phyloP scores from a whole-genome alignment of 352 stramenopile genomes.

The Phytophthora constricta region DNA sequence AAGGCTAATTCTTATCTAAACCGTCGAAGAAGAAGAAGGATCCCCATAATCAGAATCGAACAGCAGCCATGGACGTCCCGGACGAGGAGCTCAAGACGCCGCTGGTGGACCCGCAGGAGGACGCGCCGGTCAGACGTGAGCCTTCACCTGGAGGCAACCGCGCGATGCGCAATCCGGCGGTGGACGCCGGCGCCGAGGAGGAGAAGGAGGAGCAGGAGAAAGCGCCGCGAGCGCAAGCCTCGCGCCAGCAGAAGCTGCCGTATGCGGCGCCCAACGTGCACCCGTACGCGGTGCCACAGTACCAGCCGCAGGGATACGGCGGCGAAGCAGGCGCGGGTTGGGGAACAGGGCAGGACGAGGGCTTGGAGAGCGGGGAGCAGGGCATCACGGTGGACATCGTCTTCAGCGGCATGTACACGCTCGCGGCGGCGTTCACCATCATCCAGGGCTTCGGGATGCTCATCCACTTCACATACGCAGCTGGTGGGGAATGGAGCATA shows the following conservation, averaged over 20 bases:
- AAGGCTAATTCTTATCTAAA: too few species aligned
- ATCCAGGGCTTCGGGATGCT: slow-evolving; percentile 89
- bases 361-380: slow-evolving; percentile 49
- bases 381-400: slow-evolving; percentile 77
- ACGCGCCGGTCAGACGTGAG: slow-evolving; percentile 16
- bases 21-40: too few species aligned
- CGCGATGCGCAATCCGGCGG: slow-evolving; percentile 26
- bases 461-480: slow-evolving; percentile 65
- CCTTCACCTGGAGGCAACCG: slow-evolving; percentile 11
- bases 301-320: slow-evolving; percentile 68
- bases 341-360: slow-evolving; percentile 45
- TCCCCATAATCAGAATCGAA: slow-evolving; percentile 16
- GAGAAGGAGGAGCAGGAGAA: slow-evolving; percentile 63
- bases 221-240: slow-evolving; percentile 9
- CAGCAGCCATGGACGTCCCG: slow-evolving; percentile 62
- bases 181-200: slow-evolving; percentile 53
- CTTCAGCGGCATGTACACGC: slow-evolving; percentile 88
- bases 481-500: slow-evolving; percentile 39
- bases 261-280: slow-evolving; percentile 81
- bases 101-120: slow-evolving; percentile 48
- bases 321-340: slow-evolving; percentile 42
- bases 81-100: slow-evolving; percentile 82
- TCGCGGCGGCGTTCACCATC: slow-evolving; percentile 80
- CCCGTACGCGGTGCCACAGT: slow-evolving; percentile 83
- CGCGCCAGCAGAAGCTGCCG: slow-evolving; percentile 43